Evolutionary conservation across 495 filamentous ascomycete species (phyloP).

Genomic region (Penicillium canescens): DNA sequence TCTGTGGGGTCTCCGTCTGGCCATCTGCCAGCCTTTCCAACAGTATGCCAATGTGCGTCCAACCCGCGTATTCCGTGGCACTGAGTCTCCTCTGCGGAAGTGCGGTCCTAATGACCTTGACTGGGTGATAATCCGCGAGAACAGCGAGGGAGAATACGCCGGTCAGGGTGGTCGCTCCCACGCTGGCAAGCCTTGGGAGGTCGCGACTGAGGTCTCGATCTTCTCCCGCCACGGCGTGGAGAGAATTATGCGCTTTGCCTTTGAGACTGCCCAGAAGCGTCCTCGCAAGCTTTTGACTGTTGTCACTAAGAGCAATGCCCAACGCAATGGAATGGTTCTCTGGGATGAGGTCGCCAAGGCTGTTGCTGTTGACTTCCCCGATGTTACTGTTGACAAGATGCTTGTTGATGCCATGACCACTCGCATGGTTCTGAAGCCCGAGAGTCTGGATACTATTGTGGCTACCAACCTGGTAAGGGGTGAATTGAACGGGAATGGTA

Average conservation of each 20-base stretch:
- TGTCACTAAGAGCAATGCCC: conserved; percentile 60
- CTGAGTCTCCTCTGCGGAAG: conserved; percentile 48
- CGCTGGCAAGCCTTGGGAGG: conserved; percentile 49
- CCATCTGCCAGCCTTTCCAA: conserved; percentile 55
- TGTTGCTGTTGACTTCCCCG: conserved; percentile 50
- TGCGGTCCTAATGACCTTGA: conserved; percentile 45
- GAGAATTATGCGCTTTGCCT: conserved; percentile 57
- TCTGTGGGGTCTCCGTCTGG: conserved; percentile 54
- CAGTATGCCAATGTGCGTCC: conserved; percentile 60
- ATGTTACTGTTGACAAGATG: conserved; percentile 58
- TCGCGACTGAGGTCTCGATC: conserved; percentile 55
- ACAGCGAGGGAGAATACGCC: conserved; percentile 59
- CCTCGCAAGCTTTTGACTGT: conserved; percentile 54
- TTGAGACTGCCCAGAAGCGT: conserved; percentile 48
- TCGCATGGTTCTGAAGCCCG: conserved; percentile 55
- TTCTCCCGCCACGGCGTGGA: conserved; percentile 56
- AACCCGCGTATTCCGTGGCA: conserved; percentile 49
- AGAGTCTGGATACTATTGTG: conserved; percentile 56
- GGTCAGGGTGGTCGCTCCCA: conserved; percentile 57
- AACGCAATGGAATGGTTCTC: conserved; percentile 58
- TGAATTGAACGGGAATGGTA: background rate
- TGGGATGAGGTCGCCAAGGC: conserved; percentile 55
- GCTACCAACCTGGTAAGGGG: conserved; percentile 52
- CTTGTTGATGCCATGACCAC: conserved; percentile 61
- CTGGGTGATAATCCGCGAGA: conserved; percentile 60